Evolutionary conservation across 2,329 filamentous ascomycete species (phyloP), one percentile per base, ranked within the genome.

Genomic region (Diaporthe ampelina): DNA sequence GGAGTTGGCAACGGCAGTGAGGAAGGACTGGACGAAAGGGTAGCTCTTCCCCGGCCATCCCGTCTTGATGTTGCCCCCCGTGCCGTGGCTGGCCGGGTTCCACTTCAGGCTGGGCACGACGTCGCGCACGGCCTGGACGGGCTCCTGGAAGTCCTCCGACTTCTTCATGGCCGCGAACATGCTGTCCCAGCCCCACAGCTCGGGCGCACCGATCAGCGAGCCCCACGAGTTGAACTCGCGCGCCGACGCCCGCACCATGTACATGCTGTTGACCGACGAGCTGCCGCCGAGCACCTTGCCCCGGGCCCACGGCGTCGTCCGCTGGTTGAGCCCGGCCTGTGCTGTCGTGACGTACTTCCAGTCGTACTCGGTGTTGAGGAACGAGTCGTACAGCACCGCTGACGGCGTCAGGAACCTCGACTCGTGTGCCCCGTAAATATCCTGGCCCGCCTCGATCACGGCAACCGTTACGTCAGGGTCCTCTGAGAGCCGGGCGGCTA

Each of bases 401-500:
- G 57, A 63, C 1, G 70, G 70, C 8, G 57, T 72, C 24, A 72
- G 70, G 57, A 72, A 72, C 48, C 70, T 76, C 15, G 50, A 52
- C 24, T 76, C 63, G 35, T 74, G 65, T 10, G 69, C 68, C 54
- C 73, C 75, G 17, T 76, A 76, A 57, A 76, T 74, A 19, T 71
- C 73, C 19, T 52, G 57, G 29, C 75, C 75, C 17, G 75, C 75
- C 54, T 76, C 75, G 45, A 76, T 54, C 17, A 76, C 75, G 6
- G 75, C 75, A 6, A 76, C 75, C 13, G 72, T 74, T 29, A 71
- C 70, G 76, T 76, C 72, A 21, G 73, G 52, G 69, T 81, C 74
- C 67, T 79, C 79, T 17, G 79, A 77, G 32, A 81, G 69, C 59
- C 79, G 76, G 56, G 80, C 79, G 8, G 76, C 79, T 29, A 81